Conservation (phyloP, 768 basidiomycete genomes). For the Pleurotus pulmonarius region DNA sequence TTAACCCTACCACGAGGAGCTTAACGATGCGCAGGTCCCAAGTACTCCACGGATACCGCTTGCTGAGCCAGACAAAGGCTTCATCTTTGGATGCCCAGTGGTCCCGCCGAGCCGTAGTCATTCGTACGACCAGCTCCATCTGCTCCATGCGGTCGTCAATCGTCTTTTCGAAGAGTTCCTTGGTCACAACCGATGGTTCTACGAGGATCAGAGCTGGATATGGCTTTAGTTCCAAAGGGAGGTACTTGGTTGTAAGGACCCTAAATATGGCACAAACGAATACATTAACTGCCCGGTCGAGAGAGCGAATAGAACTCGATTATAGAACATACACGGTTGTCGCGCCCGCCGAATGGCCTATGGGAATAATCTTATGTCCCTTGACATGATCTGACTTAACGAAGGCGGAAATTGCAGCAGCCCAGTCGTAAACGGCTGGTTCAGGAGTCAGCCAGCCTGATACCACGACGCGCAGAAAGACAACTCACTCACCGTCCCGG, state of each 20-base stretch:
- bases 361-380: conserved; percentile 31
- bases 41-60: conserved; percentile 39
- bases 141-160: conserved; percentile 32
- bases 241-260: conserved; percentile 33
- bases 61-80: conserved; percentile 39
- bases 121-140: conserved; percentile 30
- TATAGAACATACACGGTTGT: conserved; percentile 28
- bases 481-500: conserved; percentile 26
- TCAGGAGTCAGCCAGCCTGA: not conserved
- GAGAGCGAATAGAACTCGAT: not conserved
- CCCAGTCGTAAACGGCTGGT: conserved; percentile 35
- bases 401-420: conserved; percentile 30
- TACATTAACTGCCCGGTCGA: not conserved
- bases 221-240: conserved; percentile 21
- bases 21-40: conserved; percentile 41
- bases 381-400: conserved; percentile 24
- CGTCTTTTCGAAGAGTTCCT: conserved; percentile 30
- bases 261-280: conserved; percentile 17
- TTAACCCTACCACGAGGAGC: conserved; percentile 31
- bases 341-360: conserved; percentile 45
- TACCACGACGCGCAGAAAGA: not conserved
- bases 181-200: conserved; percentile 39
- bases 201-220: conserved; percentile 37
- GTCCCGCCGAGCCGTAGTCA: conserved; percentile 31
- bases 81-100: conserved; percentile 37